These are phyloP conservation scores for Entomophthora muscae DNA, from an alignment of 371 early-diverging fungal species.

Conservation along the genomic window DNA sequence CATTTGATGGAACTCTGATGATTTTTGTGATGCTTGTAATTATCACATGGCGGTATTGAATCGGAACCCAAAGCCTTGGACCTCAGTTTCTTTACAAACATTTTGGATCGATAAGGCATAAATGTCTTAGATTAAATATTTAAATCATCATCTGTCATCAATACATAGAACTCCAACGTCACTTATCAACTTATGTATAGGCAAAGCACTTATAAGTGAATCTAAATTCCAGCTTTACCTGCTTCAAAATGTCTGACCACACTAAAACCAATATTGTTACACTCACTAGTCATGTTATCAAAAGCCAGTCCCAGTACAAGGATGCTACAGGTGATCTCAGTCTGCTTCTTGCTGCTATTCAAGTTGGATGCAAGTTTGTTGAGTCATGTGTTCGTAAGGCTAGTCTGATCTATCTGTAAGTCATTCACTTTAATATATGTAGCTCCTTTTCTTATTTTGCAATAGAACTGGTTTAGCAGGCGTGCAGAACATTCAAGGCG, in stretches of 20 bases:
- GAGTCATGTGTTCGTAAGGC: conserved; percentile 92
- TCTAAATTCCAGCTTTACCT: too few relatives aligned
- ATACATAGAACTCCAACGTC: too few relatives aligned
- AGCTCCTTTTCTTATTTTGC: not conserved
- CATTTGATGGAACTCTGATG: too few relatives aligned
- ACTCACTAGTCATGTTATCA: conserved; percentile 81
- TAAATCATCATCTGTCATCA: too few relatives aligned
- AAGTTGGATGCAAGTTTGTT: conserved; percentile 93
- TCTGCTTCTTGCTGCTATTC: conserved; percentile 73
- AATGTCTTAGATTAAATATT: too few relatives aligned
- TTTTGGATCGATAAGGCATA: too few relatives aligned
- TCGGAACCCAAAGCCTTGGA: too few relatives aligned
- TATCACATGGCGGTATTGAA: too few relatives aligned
- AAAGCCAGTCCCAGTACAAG: conserved; percentile 66
- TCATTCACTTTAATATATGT: conserved; percentile 1
- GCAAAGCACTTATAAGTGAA: too few relatives aligned
- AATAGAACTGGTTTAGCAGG: conserved; percentile 70
- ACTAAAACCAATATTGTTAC: conserved; percentile 74
- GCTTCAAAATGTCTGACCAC: conserved; percentile 13
- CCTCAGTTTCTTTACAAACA: too few relatives aligned
- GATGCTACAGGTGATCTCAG: conserved; percentile 92
- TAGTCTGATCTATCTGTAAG: conserved; percentile 84
- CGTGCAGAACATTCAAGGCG: conserved; percentile 81
- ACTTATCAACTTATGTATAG: too few relatives aligned
- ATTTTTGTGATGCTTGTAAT: too few relatives aligned